A percentile compares a stretch with the other conserved stretches of the same genome.
Conservation (phyloP, 352 stramenopile species). For the Phytophthora kernoviae region DNA sequence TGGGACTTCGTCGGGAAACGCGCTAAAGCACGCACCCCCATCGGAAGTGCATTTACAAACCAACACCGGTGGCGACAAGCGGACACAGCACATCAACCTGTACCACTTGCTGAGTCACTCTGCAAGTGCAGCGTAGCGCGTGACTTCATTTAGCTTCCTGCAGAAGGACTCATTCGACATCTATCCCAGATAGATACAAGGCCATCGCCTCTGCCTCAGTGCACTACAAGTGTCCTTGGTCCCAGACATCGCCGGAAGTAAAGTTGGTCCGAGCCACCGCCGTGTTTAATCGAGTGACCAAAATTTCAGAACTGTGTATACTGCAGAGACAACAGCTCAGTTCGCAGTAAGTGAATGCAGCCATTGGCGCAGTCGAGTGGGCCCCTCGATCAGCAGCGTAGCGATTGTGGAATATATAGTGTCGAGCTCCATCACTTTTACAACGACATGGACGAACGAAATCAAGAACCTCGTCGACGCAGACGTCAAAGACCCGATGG, state of each 20-base stretch:
- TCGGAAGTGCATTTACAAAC: slow-evolving; percentile 2
- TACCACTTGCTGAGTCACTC: slow-evolving; percentile 12
- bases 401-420: background rate
- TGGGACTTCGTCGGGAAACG: slow-evolving; percentile 20
- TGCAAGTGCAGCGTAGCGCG: slow-evolving; percentile 13
- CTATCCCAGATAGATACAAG: slow-evolving; percentile 32
- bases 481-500: slow-evolving; percentile 14
- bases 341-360: slow-evolving; percentile 14
- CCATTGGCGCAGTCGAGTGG: background rate
- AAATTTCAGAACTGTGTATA: slow-evolving; percentile 9
- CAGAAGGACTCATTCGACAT: slow-evolving; percentile 31
- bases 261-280: slow-evolving; percentile 2
- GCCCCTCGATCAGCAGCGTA: no score
- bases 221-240: no score
- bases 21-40: slow-evolving; percentile 15
- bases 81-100: slow-evolving; percentile 22
- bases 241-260: slow-evolving; percentile 4
- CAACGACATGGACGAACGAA: slow-evolving; percentile 1
- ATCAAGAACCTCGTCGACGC: slow-evolving; percentile 18
- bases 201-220: background rate
- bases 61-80: slow-evolving; percentile 16
- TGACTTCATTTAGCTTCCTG: slow-evolving; percentile 12
- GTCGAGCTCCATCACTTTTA: background rate
- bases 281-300: background rate
- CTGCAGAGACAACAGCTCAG: background rate